A percentile compares a stretch with the other conserved stretches of the same genome.
phyloP scores from a whole-genome alignment of 176 grass and related monocot species.

The Saccharum officinarum region DNA sequence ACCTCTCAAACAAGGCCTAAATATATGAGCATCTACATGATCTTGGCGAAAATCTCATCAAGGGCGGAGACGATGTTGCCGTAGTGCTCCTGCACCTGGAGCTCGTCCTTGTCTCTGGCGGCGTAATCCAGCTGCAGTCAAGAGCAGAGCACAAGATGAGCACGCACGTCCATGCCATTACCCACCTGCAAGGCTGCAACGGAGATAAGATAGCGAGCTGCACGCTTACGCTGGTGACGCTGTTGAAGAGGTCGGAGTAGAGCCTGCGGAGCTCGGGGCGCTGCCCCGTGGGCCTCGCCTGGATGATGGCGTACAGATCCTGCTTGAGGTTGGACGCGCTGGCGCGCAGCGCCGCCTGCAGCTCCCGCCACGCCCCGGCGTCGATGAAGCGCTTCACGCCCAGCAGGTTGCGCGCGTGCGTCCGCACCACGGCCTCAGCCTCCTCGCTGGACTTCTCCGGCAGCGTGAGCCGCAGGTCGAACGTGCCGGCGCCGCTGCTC shows the following conservation, averaged over 20 bases:
- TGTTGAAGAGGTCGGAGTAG: conserved; percentile 85
- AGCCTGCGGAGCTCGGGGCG: conserved; percentile 69
- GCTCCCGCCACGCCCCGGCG: conserved; percentile 69
- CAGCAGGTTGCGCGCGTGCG: conserved; percentile 66
- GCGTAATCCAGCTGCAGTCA: conserved; percentile 62
- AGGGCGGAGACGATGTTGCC: conserved; percentile 57
- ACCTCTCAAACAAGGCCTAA: not conserved
- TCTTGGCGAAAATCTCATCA: conserved; percentile 62
- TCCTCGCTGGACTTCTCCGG: conserved; percentile 72
- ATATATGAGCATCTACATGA: conserved; percentile 24
- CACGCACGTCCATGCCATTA: not conserved
- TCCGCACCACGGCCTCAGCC: conserved; percentile 48
- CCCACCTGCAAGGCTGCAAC: not conserved
- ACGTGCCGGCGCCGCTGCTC: conserved; percentile 39
- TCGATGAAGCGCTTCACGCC: conserved; percentile 65
- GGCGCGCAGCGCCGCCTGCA: conserved; percentile 56
- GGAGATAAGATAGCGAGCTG: not conserved
- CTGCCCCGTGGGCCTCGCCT: conserved; percentile 43
- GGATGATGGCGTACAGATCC: conserved; percentile 92
- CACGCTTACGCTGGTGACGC: conserved; percentile 50
- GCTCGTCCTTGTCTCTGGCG: conserved; percentile 56
- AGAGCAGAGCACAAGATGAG: not conserved
- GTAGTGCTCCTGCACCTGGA: conserved; percentile 54
- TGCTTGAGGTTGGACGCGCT: conserved; percentile 71
- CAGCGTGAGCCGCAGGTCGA: conserved; percentile 59